Evolutionary conservation across 208 protist species (phyloP), one percentile per base, ranked within the genome.

Genomic region (Trypanosoma vivax): DNA sequence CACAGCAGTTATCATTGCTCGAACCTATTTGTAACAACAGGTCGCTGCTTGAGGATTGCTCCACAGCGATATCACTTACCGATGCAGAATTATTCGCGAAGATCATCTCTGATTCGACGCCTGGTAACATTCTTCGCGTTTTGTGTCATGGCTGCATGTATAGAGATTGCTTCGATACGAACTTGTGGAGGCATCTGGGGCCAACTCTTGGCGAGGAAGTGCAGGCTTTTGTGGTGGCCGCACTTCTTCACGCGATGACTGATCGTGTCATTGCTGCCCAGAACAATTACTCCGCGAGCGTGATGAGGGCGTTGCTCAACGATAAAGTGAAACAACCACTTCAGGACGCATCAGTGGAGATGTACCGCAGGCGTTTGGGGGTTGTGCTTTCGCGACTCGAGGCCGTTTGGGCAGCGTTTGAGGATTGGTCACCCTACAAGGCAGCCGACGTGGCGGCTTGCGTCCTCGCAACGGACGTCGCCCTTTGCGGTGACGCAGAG

Each of bases 231-330:
- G 34, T 67, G 28, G 27, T 67, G 5, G 51, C 45, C 6, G 51
- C 60, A 0, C 21, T 75, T 11, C 49, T 89, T 11, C 71, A 79
- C 33, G 67, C 73, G 43, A 55, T 70, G 46, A 90, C 79, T 14
- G 74, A 83, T 49, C 16, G 56, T 2, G 41, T 81, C 0, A 58
- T 90, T n/a, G 70, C 75, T 2, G 76, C 78, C 11, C 65, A 76
- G 35, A 72, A 85, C 41, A 88, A 86, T 58, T 88, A 85, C 60
- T 60, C 76, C 4, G 54, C 74, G 4, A 73, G 76, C 25, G 21
- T 79, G 18, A 33, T 56, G 10, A 64, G 64, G 30, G 14, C 24
- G 3, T 2, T 76, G 4, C 1, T 66, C 19, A 30, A 38, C 4
- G 48, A 51, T 23, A 25, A 38, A 14, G 3, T 24, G 18, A 19